phyloP scores from a whole-genome alignment of 495 filamentous ascomycete species.

The Pseudotulostoma volvatum region DNA sequence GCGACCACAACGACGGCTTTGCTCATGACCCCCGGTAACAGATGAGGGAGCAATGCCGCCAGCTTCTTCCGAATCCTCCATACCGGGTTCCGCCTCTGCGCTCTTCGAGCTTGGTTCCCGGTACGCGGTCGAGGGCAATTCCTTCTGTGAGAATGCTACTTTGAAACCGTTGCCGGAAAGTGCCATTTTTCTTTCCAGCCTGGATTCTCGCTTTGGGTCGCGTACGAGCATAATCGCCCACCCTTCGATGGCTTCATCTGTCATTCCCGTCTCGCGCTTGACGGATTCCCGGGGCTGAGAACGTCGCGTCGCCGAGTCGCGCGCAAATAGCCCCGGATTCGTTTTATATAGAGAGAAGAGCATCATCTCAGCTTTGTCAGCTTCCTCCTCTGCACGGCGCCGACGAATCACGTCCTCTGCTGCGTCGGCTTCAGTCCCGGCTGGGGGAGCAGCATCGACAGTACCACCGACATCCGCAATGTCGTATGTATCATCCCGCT shows the following conservation, averaged over 20 bases:
- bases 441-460: conserved; percentile 39
- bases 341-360: conserved; percentile 55
- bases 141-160: conserved; percentile 31
- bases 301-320: conserved; percentile 51
- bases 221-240: conserved; percentile 75
- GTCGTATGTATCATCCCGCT: conserved; percentile 96
- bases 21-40: conserved; percentile 13
- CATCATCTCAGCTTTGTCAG: conserved; percentile 22
- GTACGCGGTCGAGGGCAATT: conserved; percentile 46
- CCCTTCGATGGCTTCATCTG: conserved; percentile 86
- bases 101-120: conserved; percentile 13
- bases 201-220: conserved; percentile 46
- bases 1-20: conserved; percentile 29
- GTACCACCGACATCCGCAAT: conserved; percentile 78
- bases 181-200: conserved; percentile 49
- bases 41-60: conserved; percentile 8
- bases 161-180: conserved; percentile 31
- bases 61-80: conserved; percentile 15
- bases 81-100: conserved; percentile 20
- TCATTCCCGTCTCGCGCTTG: conserved; percentile 67
- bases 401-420: conserved; percentile 20
- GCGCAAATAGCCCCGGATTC: conserved; percentile 44
- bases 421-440: conserved; percentile 24
- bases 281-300: conserved; percentile 43
- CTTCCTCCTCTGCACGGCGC: conserved; percentile 20